These are phyloP conservation scores for Cyberlindnera veronae DNA, from an alignment of 805 yeast species.

Conservation along the genomic window DNA sequence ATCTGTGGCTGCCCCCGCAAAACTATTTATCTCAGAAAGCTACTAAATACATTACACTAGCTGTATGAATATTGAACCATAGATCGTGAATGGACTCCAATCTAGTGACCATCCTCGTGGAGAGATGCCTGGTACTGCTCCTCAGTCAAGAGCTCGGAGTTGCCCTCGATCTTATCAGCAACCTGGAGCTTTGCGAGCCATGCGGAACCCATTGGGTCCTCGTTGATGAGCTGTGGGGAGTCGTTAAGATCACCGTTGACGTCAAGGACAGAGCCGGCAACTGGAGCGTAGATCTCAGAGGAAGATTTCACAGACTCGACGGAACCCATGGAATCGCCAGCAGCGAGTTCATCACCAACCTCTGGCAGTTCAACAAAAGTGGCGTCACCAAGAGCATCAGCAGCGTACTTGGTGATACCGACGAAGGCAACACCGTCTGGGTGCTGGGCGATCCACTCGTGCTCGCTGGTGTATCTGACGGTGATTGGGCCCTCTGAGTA, in stretches of 20 bases:
- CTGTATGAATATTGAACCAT: too few species aligned
- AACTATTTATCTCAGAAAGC: too few species aligned
- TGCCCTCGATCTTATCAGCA: slow-evolving; percentile 42
- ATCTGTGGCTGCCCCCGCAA: too few species aligned
- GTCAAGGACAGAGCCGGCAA: slow-evolving; percentile 70
- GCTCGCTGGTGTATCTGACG: slow-evolving; percentile 78
- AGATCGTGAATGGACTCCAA: too few species aligned
- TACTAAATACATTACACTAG: too few species aligned
- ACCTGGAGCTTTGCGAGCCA: slow-evolving; percentile 84
- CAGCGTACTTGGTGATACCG: slow-evolving; percentile 94
- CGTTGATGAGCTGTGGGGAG: slow-evolving; percentile 74
- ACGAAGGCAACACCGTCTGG: slow-evolving; percentile 78
- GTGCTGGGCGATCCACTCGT: slow-evolving; percentile 91
- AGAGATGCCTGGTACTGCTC: slow-evolving; percentile 36
- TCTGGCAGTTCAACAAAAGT: slow-evolving; percentile 91
- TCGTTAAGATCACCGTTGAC: slow-evolving; percentile 64
- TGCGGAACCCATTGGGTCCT: slow-evolving; percentile 90
- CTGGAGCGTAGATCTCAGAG: slow-evolving; percentile 87
- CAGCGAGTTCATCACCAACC: slow-evolving; percentile 53
- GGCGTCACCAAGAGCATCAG: slow-evolving; percentile 96
- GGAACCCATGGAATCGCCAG: slow-evolving; percentile 85
- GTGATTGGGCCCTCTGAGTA: slow-evolving; percentile 25
- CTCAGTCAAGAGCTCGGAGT: slow-evolving; percentile 55
- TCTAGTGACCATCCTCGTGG: slow-evolving; percentile 20
- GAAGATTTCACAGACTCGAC: slow-evolving; percentile 96